Base-by-base conservation (phyloP, 352 stramenopile genomes). In the Globisporangium lucens region DNA sequence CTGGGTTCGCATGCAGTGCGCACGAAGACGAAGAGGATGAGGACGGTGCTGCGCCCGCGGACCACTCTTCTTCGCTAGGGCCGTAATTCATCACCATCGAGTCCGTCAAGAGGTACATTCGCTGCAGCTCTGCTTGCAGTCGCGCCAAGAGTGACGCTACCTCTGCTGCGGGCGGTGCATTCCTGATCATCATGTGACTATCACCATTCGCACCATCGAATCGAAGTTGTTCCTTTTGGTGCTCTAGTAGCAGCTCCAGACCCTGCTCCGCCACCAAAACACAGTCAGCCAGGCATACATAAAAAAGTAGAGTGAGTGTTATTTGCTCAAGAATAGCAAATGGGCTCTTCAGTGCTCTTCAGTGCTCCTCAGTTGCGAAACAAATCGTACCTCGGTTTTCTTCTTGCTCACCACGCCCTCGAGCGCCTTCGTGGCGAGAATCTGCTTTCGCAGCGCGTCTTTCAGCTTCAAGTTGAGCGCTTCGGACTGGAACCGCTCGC, bases 391-490 rank as follows among this genome's bases (percentile, higher is more conserved):
- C 22, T 56, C 49, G 22, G 10, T 20, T 20, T 27, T 56, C 49
- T 24, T 56, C 29, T 56, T 24, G 49, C 29, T 35, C 35, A 62
- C n/a, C 20, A 51, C 35, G 20, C 35, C 35, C 3, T 17, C n/a
- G 20, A 62, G 56, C 35, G 56, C n/a, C 30, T 62, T 46, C 29
- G 33, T 62, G n/a, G 47, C 30, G 2, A 47, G 35, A 22, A n/a
- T 15, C n/a, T 62, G 56, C 9, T n/a, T 47, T 17, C 27, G 30
- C 1, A 67, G 13, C 27, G 61, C 24, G 5, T 67, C 61, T 27
- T 38, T 52, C 12, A 67, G 61, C 51, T 43, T 60, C 35, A 30
- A 0, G 51, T 67, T 67, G 1, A 58, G 15, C 41, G 61, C 61
- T n/a, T 67, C 61, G 2, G 61, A 59, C 30, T 20, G 5, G 24